Percentiles rank a stretch among this genome's conserved stretches.
phyloP scores from a whole-genome alignment of 371 early-diverging fungal genomes.

The Circinella umbellata region DNA sequence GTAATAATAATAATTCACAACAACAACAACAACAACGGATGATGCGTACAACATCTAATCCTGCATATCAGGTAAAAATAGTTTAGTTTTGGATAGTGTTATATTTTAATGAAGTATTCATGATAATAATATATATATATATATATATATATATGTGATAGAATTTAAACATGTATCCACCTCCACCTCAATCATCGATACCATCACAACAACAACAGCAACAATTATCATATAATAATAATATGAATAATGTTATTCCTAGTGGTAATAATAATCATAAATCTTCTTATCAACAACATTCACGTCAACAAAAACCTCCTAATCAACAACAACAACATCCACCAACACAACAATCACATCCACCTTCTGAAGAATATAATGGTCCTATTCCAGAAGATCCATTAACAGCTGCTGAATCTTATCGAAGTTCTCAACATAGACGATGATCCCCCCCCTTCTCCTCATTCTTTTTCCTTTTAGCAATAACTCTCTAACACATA shows the following conservation, averaged over 20 bases:
- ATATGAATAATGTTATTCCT: too few relatives aligned
- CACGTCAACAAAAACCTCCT: slow-evolving; percentile 9
- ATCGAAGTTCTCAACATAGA: slow-evolving; percentile 25
- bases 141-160: too few relatives aligned
- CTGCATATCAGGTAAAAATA: slow-evolving; percentile 19
- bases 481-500: neutral
- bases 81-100: too few relatives aligned
- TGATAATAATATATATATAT: neutral
- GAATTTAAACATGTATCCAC: slow-evolving; percentile 11
- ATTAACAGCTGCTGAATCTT: slow-evolving; percentile 31
- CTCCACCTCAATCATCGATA: slow-evolving; percentile 4
- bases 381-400: slow-evolving; percentile 37
- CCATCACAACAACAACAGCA: neutral
- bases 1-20: neutral
- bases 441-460: slow-evolving; percentile 17
- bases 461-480: too few relatives aligned
- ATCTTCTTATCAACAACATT: neutral
- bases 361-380: slow-evolving; percentile 4
- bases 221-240: neutral
- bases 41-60: slow-evolving; percentile 17
- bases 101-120: neutral
- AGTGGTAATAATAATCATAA: too few relatives aligned
- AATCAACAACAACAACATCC: slow-evolving; percentile 10
- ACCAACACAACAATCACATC: slow-evolving; percentile 1
- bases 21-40: neutral